phyloP scores from a whole-genome alignment of 768 basidiomycete species.

The Lactifluus hygrophoroides region DNA sequence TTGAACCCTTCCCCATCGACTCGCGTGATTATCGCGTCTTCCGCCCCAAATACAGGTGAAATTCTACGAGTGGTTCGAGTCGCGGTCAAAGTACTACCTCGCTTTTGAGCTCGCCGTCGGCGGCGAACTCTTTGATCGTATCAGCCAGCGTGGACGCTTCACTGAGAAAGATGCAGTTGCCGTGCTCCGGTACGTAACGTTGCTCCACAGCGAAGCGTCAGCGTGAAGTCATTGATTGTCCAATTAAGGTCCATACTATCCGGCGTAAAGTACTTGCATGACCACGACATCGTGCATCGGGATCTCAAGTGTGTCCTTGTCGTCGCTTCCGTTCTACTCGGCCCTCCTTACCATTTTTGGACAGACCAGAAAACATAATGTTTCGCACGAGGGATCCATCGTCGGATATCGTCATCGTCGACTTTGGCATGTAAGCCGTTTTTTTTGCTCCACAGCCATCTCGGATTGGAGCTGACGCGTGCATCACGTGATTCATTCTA shows the following conservation, averaged over 20 bases:
- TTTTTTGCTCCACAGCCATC: too few species aligned
- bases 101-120: conserved; percentile 90
- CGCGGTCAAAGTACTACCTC: conserved; percentile 89
- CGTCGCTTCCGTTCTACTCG: too few species aligned
- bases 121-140: conserved; percentile 90
- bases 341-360: too few species aligned
- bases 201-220: neutral
- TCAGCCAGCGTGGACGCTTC: conserved; percentile 79
- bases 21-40: too few species aligned
- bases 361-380: conserved; percentile 91
- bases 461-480: neutral
- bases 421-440: conserved; percentile 86
- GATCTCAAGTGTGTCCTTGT: conserved; percentile 72
- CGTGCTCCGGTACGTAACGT: conserved; percentile 53
- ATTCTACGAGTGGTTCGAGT: conserved; percentile 96
- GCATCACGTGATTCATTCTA: conserved; percentile 26
- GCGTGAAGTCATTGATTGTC: neutral
- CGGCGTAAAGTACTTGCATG: conserved; percentile 84
- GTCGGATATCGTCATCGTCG: conserved; percentile 90
- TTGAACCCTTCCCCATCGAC: too few species aligned
- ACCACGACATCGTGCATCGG: conserved; percentile 90
- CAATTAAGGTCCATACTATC: conserved; percentile 67
- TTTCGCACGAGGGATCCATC: conserved; percentile 69
- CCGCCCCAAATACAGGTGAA: conserved; percentile 61
- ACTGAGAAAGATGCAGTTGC: conserved; percentile 85